Evolutionary conservation across 225 moss, liverwort and hornwort genomes (phyloP), one percentile per base, ranked within the genome.

Genomic region (Antitrichia curtipendula): DNA sequence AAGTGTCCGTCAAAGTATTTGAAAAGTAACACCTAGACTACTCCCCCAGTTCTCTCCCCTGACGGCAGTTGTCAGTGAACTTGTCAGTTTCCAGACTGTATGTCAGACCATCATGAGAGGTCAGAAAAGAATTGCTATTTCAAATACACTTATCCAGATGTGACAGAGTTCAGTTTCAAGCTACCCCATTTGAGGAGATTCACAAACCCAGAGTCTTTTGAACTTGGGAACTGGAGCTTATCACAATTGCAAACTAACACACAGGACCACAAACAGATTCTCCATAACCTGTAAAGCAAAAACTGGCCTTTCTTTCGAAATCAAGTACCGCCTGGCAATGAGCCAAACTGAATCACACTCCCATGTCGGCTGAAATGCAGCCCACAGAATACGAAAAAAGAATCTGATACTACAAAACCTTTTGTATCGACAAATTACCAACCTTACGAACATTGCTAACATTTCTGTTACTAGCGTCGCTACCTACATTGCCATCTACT

Each of bases 391-490:
- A 43, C 63, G 62, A 62, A 52, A 49, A 63, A 71, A 47, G 38
- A 62, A 69, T 31, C 53, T 75, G 41, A 81, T 53, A 85, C 81
- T 54, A 75, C 84, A 64, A 64, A 80, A 66, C 58, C n/a, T n/a
- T 88, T 88, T 64, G 57, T 91, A 86, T 86, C 88, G 78, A 83
- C 65, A 79, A 86, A 86, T 88, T 73, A 70, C 71, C 31, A 84
- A 43, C 70, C 34, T 16, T 69, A 34, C 68, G 5, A 31, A 32
- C 81, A 34, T 10, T 34, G 34, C 75, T 9, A 32, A 45, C 13
- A 47, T 3, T 43, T 16, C 70, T 14, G 41, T 6, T 24, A 47
- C 49, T 34, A 52, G 8, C 75, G 52, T 14, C 34, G 75, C 75
- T 43, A 41, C 80, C 80, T 80, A 41, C 9, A 69, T 36, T 62